phyloP scores from a whole-genome alignment of 192 early-diverging fungal genomes.

The Umbelopsis isabellina region DNA sequence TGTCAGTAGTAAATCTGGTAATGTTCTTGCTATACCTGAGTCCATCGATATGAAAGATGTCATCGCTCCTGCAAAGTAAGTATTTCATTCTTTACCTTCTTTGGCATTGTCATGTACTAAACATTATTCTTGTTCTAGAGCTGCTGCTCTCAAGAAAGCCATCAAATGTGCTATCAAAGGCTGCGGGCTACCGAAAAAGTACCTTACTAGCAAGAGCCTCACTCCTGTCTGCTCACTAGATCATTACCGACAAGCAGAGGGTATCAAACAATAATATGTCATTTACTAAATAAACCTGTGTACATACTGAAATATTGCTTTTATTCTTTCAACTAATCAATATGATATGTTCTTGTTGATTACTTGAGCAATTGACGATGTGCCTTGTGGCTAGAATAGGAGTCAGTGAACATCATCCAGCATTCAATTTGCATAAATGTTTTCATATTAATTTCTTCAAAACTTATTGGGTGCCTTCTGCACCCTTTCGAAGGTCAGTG shows the following conservation, averaged over 20 bases:
- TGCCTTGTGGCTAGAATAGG: no score
- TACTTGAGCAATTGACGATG: no score
- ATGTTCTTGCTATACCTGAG: conserved; percentile 41
- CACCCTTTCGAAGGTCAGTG: conserved; percentile 28
- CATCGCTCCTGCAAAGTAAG: conserved; percentile 3
- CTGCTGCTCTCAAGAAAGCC: conserved; percentile 21
- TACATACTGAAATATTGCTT: not conserved
- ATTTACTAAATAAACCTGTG: conserved; percentile 2
- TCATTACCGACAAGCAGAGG: conserved; percentile 38
- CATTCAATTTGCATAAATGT: no score
- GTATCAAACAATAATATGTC: not conserved
- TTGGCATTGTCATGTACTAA: not conserved
- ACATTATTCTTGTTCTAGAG: not conserved
- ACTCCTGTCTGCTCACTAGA: conserved; percentile 64
- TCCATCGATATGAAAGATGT: conserved; percentile 7
- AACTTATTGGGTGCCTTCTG: conserved; percentile 32
- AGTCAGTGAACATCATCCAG: no score
- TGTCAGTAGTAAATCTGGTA: conserved; percentile 48
- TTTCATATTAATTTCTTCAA: not conserved
- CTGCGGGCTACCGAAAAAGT: conserved; percentile 58
- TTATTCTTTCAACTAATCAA: no score
- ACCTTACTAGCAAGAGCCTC: conserved; percentile 48
- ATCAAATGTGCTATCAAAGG: conserved; percentile 51
- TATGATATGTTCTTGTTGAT: no score
- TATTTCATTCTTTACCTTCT: not conserved